These are phyloP conservation scores for Casuarina glauca DNA, from an alignment of 306 rosid species.

Conservation along the genomic window DNA sequence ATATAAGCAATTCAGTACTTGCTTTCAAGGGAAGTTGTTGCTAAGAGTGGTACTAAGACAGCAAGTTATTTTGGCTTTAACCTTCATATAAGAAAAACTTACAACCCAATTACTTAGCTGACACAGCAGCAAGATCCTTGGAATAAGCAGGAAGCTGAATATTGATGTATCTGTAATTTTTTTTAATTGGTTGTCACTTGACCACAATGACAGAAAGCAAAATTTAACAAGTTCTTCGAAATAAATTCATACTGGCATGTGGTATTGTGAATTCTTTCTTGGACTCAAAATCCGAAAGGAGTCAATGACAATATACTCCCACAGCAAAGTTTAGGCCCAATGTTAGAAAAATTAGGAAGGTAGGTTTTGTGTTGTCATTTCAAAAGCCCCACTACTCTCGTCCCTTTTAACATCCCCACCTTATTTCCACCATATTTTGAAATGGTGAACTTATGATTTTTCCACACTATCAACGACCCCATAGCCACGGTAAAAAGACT, in stretches of 20 bases:
- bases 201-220: neutral
- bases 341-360: too few species aligned
- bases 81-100: neutral
- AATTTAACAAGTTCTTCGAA: neutral
- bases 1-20: neutral
- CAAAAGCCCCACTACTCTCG: too few species aligned
- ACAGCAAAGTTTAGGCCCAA: too few species aligned
- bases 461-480: neutral
- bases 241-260: neutral
- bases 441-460: neutral
- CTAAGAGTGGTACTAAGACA: neutral
- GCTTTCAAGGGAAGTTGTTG: neutral
- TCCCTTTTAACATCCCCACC: too few species aligned
- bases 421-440: neutral
- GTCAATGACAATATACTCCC: too few species aligned
- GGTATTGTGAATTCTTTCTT: neutral
- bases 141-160: neutral
- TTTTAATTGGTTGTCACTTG: neutral
- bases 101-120: neutral
- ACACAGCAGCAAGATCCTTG: neutral
- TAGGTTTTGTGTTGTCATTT: too few species aligned
- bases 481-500: too few species aligned
- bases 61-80: neutral
- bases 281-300: neutral
- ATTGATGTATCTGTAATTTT: neutral